Conservation (phyloP, 2,329 filamentous ascomycete species). For the Juglanconis juglandina region DNA sequence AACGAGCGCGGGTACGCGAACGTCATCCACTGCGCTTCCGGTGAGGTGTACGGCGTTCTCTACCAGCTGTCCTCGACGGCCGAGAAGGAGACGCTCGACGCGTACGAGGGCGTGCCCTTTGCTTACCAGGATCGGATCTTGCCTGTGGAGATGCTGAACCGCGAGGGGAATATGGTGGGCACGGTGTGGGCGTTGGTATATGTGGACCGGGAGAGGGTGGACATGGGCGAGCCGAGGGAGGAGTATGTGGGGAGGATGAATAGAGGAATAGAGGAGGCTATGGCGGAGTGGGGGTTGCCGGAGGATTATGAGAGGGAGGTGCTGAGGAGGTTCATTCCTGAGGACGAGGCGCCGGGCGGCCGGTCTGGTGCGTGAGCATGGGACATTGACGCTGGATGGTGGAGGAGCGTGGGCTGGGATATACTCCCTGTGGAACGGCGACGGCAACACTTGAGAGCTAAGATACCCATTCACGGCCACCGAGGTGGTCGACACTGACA, state of each 20-base stretch:
- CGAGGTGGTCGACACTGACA: too few relatives aligned
- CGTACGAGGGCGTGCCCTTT: conserved; percentile 53
- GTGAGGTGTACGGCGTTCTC: conserved; percentile 53
- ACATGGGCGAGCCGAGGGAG: conserved; percentile 35
- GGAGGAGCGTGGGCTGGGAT: too few relatives aligned
- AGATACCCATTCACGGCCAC: too few relatives aligned
- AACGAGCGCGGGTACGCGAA: conserved; percentile 46
- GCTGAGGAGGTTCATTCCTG: conserved; percentile 43
- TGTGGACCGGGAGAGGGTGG: conserved; percentile 44
- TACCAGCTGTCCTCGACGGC: conserved; percentile 49
- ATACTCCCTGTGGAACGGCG: too few relatives aligned
- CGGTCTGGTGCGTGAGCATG: too few relatives aligned
- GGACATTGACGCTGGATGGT: too few relatives aligned
- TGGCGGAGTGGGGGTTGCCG: conserved; percentile 48
- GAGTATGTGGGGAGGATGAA: conserved; percentile 66
- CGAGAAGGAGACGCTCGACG: conserved; percentile 46
- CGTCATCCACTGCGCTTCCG: conserved; percentile 26
- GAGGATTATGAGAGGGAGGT: conserved; percentile 49
- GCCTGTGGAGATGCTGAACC: conserved; percentile 33
- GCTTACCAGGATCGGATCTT: conserved; percentile 22
- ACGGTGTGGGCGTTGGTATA: conserved; percentile 50
- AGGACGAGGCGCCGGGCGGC: not conserved
- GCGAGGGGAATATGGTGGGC: not conserved
- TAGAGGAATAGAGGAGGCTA: conserved; percentile 56
- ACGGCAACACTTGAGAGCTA: too few relatives aligned